Evolutionary conservation across 441 rosid species (phyloP), one percentile per base, ranked within the genome.

Genomic region (Theobroma grandiflorum): DNA sequence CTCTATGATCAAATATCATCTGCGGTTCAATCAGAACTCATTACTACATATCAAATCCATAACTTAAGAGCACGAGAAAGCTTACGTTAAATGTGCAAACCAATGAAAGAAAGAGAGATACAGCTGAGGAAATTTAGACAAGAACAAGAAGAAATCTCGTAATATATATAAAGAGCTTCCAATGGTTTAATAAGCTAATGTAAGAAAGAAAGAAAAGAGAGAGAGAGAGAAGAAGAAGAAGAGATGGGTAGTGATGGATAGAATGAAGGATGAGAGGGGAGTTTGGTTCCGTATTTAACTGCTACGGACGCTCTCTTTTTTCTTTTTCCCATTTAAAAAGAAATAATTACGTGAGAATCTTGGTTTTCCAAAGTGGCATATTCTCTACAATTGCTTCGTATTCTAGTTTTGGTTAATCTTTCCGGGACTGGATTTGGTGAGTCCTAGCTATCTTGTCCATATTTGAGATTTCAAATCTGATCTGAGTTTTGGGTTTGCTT

Each of bases 201-300:
- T 1, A 26, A 2, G 20, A 18, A 20, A 16, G 0, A 4, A 22
- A 40, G 67, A 57, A 33, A 8, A 11, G 40, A 12, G 4, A 59
- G 31, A 77, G 47, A 4, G 73, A 31, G 18, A 20, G 15, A 61
- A 33, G 3, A 26, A 26, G 31, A 9, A n/a, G 43, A 26, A 26
- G 31, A 50, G 20, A 53, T 33, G 11, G 45, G 6, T 3, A 1
- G 57, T 0, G n/a, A 12, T 49, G 72, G 74, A 57, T 52, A 68
- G 76, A 59, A 64, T 79, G 63, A 61, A 75, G 61, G 31, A 4
- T 2, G 3, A 8, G 53, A 18, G 10, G 57, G 47, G 35, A 72
- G 74, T 58, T 58, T 52, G 0, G 78, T 53, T 78, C 81, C 84
- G 79, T 85, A 85, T 80, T 80, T 85, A 85, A 74, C 43, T 80